phyloP scores from a whole-genome alignment of 2,329 filamentous ascomycete genomes.

The Ceratocystis diversiconidia region DNA sequence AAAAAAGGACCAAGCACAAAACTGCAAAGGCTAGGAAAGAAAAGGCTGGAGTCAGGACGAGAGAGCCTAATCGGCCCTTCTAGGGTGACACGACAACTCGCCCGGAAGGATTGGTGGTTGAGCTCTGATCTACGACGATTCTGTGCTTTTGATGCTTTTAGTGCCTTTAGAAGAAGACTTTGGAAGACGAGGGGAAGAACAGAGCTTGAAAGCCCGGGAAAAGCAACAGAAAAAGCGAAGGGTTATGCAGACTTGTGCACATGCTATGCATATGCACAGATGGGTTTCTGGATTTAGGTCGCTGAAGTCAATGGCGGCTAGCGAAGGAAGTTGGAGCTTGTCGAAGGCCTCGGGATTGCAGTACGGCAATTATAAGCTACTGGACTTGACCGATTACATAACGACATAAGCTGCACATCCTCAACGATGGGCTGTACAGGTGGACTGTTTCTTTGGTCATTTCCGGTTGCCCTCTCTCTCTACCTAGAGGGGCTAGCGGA shows the following conservation, averaged over 20 bases:
- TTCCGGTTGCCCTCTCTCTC: not conserved
- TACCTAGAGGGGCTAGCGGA: not conserved
- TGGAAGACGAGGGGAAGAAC: not conserved
- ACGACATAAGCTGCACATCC: not conserved
- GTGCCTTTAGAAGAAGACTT: not conserved
- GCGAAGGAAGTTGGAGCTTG: too few relatives aligned
- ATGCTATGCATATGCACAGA: too few relatives aligned
- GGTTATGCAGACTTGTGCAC: too few relatives aligned
- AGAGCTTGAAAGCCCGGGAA: not conserved
- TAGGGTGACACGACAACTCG: not conserved
- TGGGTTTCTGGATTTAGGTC: too few relatives aligned
- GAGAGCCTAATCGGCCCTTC: conserved; percentile 2
- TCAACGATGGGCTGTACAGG: too few relatives aligned
- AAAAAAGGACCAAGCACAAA: not conserved
- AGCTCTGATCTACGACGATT: not conserved
- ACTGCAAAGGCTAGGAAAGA: not conserved
- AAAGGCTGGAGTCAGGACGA: not conserved
- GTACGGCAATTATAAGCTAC: too few relatives aligned
- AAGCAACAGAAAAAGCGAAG: not conserved
- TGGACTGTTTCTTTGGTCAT: not conserved
- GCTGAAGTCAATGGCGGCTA: too few relatives aligned
- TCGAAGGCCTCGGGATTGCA: not conserved
- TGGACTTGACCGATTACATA: too few relatives aligned
- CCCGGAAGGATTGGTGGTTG: not conserved
- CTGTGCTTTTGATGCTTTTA: not conserved